Percentiles rank a stretch among this genome's conserved stretches.
phyloP scores from a whole-genome alignment of 257 asterid species.

The Dorcoceras hygrometricum region DNA sequence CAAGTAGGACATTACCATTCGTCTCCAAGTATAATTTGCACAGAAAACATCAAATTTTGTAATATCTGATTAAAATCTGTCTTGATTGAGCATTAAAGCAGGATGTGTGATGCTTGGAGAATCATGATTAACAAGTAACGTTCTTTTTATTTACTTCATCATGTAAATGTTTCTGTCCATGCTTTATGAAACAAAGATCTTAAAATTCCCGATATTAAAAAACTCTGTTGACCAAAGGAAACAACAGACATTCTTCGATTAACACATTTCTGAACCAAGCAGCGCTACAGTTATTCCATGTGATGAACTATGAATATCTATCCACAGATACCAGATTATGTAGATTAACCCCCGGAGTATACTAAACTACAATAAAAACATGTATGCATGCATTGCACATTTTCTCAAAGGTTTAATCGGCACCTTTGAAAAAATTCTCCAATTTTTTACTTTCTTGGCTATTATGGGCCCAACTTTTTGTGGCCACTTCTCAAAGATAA shows the following conservation, averaged over 20 bases:
- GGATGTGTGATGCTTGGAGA: constrained; percentile 4
- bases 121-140: constrained; percentile 1
- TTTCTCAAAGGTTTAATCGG: neutral
- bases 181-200: neutral
- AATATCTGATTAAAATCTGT: constrained; percentile 3
- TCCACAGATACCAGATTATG: constrained; percentile 5
- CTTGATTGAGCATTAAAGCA: neutral
- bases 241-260: constrained; percentile 16
- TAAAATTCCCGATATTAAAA: neutral
- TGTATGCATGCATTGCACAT: constrained; percentile 11
- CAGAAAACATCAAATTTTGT: neutral
- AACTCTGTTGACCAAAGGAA: neutral
- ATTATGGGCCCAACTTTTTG: constrained; percentile 60
- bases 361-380: constrained; percentile 9
- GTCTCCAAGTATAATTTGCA: neutral
- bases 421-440: constrained; percentile 73
- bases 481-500: constrained; percentile 72
- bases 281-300: neutral
- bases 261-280: neutral
- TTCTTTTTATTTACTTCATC: neutral
- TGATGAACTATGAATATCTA: constrained; percentile 5
- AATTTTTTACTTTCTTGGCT: constrained; percentile 68
- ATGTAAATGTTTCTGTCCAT: neutral
- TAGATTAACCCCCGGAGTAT: constrained; percentile 7
- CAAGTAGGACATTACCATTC: neutral